phyloP scores from a whole-genome alignment of 306 rosid species.

The Sicyos edulis region DNA sequence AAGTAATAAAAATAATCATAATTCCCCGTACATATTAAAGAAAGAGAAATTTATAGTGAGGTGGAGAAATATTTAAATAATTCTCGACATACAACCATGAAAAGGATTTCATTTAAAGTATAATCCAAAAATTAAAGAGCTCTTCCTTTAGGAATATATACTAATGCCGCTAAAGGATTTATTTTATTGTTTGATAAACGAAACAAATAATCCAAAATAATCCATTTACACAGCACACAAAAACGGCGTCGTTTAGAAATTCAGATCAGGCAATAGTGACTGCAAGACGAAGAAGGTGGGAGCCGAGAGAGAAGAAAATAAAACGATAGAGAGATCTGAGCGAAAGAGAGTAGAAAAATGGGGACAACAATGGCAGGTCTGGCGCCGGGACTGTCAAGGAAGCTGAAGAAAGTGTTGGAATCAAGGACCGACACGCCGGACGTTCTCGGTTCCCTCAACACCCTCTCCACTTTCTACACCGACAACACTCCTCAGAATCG shows the following conservation, averaged over 20 bases:
- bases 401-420: slow-evolving; percentile 91
- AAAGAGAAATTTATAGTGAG: too few relatives aligned
- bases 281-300: slow-evolving; percentile 1
- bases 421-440: slow-evolving; percentile 80
- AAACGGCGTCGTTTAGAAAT: not conserved
- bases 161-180: too few relatives aligned
- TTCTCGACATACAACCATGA: too few relatives aligned
- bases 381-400: slow-evolving; percentile 92
- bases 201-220: too few relatives aligned
- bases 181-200: too few relatives aligned
- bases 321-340: slow-evolving; percentile 14
- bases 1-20: too few relatives aligned
- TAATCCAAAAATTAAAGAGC: too few relatives aligned
- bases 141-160: too few relatives aligned
- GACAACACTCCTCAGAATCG: slow-evolving; percentile 84
- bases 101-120: too few relatives aligned
- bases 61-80: too few relatives aligned
- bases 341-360: slow-evolving; percentile 34
- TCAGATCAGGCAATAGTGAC: not conserved
- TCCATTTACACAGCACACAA: not conserved
- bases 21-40: too few relatives aligned
- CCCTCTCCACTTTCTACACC: slow-evolving; percentile 76
- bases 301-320: not conserved
- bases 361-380: slow-evolving; percentile 57
- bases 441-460: slow-evolving; percentile 66